phyloP scores from a whole-genome alignment of 2,329 filamentous ascomycete genomes.

The Thielaviopsis ethacetica region DNA sequence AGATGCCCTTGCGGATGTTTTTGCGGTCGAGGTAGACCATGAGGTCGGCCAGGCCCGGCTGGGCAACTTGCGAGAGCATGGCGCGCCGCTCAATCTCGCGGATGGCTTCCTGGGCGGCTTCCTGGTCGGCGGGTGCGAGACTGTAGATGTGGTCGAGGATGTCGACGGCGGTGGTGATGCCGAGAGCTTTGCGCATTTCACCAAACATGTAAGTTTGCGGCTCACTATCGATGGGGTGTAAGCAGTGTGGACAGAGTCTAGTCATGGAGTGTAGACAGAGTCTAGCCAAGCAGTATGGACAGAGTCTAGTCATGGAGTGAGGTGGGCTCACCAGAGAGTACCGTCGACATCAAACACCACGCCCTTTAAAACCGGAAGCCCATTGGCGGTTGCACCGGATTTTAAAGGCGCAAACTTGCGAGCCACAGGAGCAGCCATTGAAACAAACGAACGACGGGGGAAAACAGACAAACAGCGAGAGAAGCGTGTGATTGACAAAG shows the following conservation, averaged over 20 bases:
- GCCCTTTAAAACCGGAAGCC: slow-evolving; percentile 34
- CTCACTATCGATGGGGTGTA: slow-evolving; percentile 36
- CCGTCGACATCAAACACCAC: slow-evolving; percentile 89
- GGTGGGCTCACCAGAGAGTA: slow-evolving; percentile 59
- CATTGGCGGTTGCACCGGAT: slow-evolving; percentile 18
- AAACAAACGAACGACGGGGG: neutral
- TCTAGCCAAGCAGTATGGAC: neutral
- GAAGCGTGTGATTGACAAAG: neutral
- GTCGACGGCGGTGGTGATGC: slow-evolving; percentile 56
- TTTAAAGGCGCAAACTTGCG: slow-evolving; percentile 38
- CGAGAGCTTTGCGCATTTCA: slow-evolving; percentile 64
- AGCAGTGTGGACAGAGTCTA: neutral
- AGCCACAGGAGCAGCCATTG: slow-evolving; percentile 2
- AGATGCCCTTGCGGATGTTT: slow-evolving; percentile 62
- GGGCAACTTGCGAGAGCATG: slow-evolving; percentile 65
- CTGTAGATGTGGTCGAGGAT: slow-evolving; percentile 79
- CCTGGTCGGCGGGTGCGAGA: slow-evolving; percentile 44
- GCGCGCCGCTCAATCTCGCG: slow-evolving; percentile 63
- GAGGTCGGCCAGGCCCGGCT: slow-evolving; percentile 59
- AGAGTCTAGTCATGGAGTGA: neutral
- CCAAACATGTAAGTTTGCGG: slow-evolving; percentile 94
- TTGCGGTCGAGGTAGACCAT: slow-evolving; percentile 67
- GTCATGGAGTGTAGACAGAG: too few relatives aligned
- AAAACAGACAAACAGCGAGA: neutral
- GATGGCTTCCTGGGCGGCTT: slow-evolving; percentile 55